Conservation (phyloP, 2,329 filamentous ascomycete genomes). For the Colletotrichum lini region DNA sequence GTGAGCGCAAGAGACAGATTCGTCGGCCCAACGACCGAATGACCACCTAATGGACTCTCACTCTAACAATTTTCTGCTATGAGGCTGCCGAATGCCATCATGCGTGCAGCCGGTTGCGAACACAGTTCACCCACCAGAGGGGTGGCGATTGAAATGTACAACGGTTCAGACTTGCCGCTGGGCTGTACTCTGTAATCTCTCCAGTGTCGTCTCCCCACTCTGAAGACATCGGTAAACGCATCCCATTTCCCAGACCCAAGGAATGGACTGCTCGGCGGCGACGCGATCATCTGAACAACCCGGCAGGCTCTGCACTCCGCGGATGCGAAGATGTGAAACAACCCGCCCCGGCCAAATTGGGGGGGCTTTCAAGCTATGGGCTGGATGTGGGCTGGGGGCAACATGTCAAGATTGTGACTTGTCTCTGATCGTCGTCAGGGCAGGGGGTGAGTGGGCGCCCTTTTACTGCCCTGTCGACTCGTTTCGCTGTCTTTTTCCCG, state of each 20-base stretch:
- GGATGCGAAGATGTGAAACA: constrained; percentile 20
- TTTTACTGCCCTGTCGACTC: background rate
- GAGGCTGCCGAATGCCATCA: constrained; percentile 18
- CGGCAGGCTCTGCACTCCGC: constrained; percentile 1
- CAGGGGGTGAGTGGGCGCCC: background rate
- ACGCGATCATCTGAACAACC: constrained; percentile 30
- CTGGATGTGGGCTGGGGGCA: constrained; percentile 18
- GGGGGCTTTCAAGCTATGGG: constrained; percentile 7
- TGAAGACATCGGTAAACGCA: background rate
- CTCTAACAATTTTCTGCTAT: too few relatives aligned
- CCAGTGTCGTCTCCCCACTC: background rate
- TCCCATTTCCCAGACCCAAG: constrained; percentile 32
- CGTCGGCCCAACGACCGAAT: constrained; percentile 19
- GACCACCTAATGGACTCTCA: constrained; percentile 2
- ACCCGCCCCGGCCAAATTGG: constrained; percentile 22
- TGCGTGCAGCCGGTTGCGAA: constrained; percentile 22
- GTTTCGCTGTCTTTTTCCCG: background rate
- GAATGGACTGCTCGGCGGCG: constrained; percentile 30
- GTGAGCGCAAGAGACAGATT: constrained; percentile 15
- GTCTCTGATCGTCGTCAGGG: constrained; percentile 40
- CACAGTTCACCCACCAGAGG: background rate
- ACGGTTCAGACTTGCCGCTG: background rate
- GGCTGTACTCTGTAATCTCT: background rate
- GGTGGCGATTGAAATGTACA: background rate
- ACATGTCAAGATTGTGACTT: constrained; percentile 40